A percentile compares a stretch with the other conserved stretches of the same genome.
These are phyloP conservation scores for Evernia prunastri DNA, from an alignment of 495 filamentous ascomycete species.

Conservation along the genomic window DNA sequence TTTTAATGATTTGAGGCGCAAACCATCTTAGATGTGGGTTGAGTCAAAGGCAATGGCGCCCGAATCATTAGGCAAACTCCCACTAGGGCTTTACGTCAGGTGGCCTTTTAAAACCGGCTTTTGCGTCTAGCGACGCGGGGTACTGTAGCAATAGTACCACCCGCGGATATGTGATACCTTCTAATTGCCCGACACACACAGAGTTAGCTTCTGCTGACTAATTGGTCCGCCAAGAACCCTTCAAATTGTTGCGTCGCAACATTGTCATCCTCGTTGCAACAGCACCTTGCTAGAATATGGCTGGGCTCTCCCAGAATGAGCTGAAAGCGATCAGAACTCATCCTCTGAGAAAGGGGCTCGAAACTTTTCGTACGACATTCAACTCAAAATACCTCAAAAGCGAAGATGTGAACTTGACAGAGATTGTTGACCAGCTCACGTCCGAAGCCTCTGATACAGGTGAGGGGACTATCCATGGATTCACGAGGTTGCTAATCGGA, in stretches of 20 bases:
- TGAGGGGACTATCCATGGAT: constrained; percentile 9
- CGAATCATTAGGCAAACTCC: too few relatives aligned
- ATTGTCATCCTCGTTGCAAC: constrained; percentile 6
- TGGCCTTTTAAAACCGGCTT: too few relatives aligned
- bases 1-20: too few relatives aligned
- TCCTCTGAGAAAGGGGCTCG: constrained; percentile 34
- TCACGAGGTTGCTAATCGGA: too few relatives aligned
- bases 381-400: constrained; percentile 26
- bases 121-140: too few relatives aligned
- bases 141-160: too few relatives aligned
- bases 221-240: background rate
- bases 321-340: constrained; percentile 27
- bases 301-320: constrained; percentile 14
- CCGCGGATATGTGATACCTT: too few relatives aligned
- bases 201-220: too few relatives aligned
- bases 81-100: too few relatives aligned
- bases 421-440: constrained; percentile 30
- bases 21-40: too few relatives aligned
- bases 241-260: constrained; percentile 6
- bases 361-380: constrained; percentile 32
- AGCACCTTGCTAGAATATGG: constrained; percentile 11
- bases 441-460: constrained; percentile 23
- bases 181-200: too few relatives aligned
- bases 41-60: too few relatives aligned
- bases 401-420: constrained; percentile 23